Conservation (phyloP, 345 rosid species). For the Populus simonii region DNA sequence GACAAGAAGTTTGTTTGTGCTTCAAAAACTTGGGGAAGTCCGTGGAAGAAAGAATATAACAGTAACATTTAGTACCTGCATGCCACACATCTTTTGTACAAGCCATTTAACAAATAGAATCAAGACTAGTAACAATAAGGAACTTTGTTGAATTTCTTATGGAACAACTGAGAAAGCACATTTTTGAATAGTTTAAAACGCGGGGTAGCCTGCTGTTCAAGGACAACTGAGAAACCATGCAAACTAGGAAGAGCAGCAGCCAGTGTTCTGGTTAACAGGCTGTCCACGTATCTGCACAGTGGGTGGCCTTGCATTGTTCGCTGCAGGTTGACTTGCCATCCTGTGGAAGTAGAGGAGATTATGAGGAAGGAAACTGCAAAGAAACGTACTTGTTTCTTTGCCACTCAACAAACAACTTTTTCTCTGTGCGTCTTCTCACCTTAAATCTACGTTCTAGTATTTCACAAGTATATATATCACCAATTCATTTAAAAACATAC, state of each 20-base stretch:
- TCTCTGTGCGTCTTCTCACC: neutral
- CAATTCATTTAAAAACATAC: constrained; percentile 21
- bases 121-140: neutral
- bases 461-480: neutral
- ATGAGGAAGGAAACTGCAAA: neutral
- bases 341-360: constrained; percentile 32
- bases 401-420: neutral
- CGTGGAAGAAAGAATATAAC: neutral
- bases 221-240: constrained; percentile 6
- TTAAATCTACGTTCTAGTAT: neutral
- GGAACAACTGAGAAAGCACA: constrained; percentile 5
- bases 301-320: constrained; percentile 68
- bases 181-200: neutral
- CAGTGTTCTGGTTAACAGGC: constrained; percentile 85
- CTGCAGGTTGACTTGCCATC: constrained; percentile 95
- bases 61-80: constrained; percentile 8
- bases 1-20: neutral
- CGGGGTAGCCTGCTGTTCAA: constrained; percentile 7
- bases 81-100: constrained; percentile 12
- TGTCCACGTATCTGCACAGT: constrained; percentile 94
- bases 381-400: neutral
- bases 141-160: constrained; percentile 1
- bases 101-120: neutral
- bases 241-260: constrained; percentile 83
- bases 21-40: neutral